phyloP scores from a whole-genome alignment of 768 basidiomycete genomes.

The Suillus spraguei region DNA sequence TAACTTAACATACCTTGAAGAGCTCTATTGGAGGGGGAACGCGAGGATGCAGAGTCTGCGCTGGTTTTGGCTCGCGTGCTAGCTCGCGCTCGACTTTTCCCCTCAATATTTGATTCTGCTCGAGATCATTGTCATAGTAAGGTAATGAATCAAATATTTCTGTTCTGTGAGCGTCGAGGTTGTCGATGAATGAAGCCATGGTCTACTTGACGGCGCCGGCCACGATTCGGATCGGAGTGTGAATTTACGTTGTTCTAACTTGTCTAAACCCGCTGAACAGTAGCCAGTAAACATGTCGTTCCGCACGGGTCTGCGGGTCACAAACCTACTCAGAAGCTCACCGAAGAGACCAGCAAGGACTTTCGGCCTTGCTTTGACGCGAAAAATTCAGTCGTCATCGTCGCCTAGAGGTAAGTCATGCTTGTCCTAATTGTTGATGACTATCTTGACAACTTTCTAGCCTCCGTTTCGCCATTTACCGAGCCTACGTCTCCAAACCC shows the following conservation, averaged over 20 bases:
- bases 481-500: slow-evolving; percentile 92
- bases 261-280: slow-evolving; percentile 21
- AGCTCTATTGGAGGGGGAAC: slow-evolving; percentile 67
- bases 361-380: slow-evolving; percentile 30
- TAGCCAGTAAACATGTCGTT: slow-evolving; percentile 42
- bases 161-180: slow-evolving; percentile 16
- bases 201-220: slow-evolving; percentile 8
- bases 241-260: slow-evolving; percentile 7
- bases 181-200: slow-evolving; percentile 28
- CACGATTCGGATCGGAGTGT: slow-evolving; percentile 12
- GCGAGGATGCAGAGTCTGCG: slow-evolving; percentile 64
- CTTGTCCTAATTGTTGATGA: not conserved
- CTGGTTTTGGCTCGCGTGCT: slow-evolving; percentile 66
- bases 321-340: slow-evolving; percentile 44
- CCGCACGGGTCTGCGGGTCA: slow-evolving; percentile 46
- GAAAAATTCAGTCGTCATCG: slow-evolving; percentile 51
- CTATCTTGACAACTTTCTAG: slow-evolving; percentile 35
- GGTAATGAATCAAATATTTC: slow-evolving; percentile 82
- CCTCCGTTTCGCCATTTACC: slow-evolving; percentile 77
- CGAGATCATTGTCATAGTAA: slow-evolving; percentile 93
- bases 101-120: slow-evolving; percentile 68
- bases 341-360: slow-evolving; percentile 36
- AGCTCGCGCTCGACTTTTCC: slow-evolving; percentile 80
- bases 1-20: slow-evolving; percentile 62
- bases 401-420: slow-evolving; percentile 48